phyloP scores from a whole-genome alignment of 148 eudicot species.

The Vaccinium macrocarpon region DNA sequence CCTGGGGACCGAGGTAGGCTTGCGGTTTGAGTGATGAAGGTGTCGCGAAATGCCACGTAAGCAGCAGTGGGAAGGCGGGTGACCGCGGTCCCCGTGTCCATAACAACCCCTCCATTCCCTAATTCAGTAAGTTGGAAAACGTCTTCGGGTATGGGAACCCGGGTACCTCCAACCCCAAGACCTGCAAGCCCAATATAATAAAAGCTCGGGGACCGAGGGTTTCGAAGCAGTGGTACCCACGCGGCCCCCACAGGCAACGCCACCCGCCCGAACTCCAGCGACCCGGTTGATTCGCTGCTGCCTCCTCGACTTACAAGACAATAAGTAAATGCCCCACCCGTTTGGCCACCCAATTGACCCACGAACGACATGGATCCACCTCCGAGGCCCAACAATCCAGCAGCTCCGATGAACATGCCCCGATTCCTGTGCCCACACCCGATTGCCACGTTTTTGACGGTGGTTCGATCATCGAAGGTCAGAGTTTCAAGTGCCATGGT shows the following conservation, averaged over 20 bases:
- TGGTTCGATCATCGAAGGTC: conserved; percentile 45
- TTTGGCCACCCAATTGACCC: conserved; percentile 80
- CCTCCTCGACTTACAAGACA: conserved; percentile 67
- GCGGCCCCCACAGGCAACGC: conserved; percentile 79
- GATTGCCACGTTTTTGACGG: conserved; percentile 58
- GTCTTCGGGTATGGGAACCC: conserved; percentile 52
- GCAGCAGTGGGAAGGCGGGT: conserved; percentile 66
- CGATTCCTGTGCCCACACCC: conserved; percentile 88
- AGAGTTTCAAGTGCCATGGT: conserved; percentile 78
- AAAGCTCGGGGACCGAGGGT: conserved; percentile 62
- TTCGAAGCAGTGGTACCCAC: conserved; percentile 69
- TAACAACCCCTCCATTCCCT: conserved; percentile 78
- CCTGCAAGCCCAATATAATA: conserved; percentile 68
- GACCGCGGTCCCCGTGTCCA: conserved; percentile 92
- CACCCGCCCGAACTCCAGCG: conserved; percentile 66
- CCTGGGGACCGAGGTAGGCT: conserved; percentile 51
- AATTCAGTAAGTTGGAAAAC: conserved; percentile 35
- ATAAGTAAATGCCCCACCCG: conserved; percentile 76
- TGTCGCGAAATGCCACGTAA: conserved; percentile 65
- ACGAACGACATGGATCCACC: conserved; percentile 85
- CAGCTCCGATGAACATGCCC: conserved; percentile 89
- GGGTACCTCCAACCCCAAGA: conserved; percentile 75
- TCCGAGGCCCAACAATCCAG: conserved; percentile 81
- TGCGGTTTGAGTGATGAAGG: conserved; percentile 52
- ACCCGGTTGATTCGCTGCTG: conserved; percentile 55